A percentile compares a stretch with the other conserved stretches of the same genome.
phyloP scores from a whole-genome alignment of 139 green algal species.

The Micractinium sp. region DNA sequence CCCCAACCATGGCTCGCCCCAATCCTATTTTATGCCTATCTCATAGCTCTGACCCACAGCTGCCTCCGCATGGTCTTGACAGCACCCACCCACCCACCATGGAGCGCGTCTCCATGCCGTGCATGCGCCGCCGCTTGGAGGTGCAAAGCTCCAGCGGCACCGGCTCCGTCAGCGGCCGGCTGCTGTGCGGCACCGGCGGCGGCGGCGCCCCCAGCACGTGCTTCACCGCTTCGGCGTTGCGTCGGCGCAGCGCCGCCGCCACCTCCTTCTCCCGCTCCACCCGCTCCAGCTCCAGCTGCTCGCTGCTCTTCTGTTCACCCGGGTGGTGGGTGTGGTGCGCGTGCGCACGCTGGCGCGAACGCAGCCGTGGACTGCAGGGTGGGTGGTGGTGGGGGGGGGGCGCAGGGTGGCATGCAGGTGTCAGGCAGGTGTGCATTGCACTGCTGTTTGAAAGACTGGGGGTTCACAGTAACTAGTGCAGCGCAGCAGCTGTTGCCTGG shows the following conservation, averaged over 20 bases:
- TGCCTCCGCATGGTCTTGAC: not conserved
- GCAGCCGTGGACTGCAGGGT: slow-evolving; percentile 21
- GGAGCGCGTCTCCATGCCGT: slow-evolving; percentile 40
- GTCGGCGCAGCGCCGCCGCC: slow-evolving; percentile 15
- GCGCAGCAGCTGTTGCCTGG: not conserved
- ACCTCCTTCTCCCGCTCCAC: slow-evolving; percentile 42
- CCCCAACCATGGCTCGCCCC: too few species aligned
- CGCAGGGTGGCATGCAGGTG: not conserved
- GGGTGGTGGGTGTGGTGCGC: not conserved
- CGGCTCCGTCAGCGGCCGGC: slow-evolving; percentile 51
- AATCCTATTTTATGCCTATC: not conserved
- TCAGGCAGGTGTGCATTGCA: not conserved
- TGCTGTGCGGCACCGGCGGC: slow-evolving; percentile 19
- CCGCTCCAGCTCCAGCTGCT: slow-evolving; percentile 64
- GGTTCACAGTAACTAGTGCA: not conserved
- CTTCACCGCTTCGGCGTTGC: slow-evolving; percentile 51
- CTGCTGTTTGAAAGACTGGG: not conserved
- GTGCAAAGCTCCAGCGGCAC: slow-evolving; percentile 48
- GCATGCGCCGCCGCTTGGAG: slow-evolving; percentile 45
- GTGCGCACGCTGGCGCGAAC: slow-evolving; percentile 8
- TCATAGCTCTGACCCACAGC: too few species aligned
- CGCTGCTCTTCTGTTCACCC: slow-evolving; percentile 51
- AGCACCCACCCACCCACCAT: not conserved
- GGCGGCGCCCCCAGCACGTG: slow-evolving; percentile 27
- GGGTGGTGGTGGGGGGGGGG: too few species aligned